A percentile compares a stretch with the other conserved stretches of the same genome.
These are phyloP conservation scores for Lasiosphaeria hispida DNA, from an alignment of 495 filamentous ascomycete genomes.

Conservation along the genomic window DNA sequence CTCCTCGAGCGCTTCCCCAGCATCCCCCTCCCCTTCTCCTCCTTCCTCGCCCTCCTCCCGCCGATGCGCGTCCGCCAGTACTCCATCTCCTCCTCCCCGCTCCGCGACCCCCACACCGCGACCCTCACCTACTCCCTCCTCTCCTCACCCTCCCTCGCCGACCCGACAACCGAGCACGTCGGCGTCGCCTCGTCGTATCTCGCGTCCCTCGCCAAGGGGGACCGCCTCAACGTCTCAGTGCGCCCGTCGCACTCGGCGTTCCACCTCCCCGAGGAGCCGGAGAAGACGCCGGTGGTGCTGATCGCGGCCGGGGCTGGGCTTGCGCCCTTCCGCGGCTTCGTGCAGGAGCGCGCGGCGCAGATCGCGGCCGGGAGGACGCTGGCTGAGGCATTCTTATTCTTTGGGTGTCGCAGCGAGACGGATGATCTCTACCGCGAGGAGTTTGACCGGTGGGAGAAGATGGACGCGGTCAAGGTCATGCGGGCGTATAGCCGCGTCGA, in stretches of 20 bases:
- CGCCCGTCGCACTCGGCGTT: constrained; percentile 59
- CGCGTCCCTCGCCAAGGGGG: constrained; percentile 56
- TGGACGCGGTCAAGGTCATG: constrained; percentile 57
- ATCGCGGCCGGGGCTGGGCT: constrained; percentile 55
- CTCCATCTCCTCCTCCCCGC: constrained; percentile 75
- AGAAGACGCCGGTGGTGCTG: constrained; percentile 65
- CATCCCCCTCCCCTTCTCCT: constrained; percentile 55
- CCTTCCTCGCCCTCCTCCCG: constrained; percentile 66
- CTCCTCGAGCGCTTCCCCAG: constrained; percentile 59
- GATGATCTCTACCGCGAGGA: constrained; percentile 64
- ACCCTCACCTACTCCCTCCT: constrained; percentile 68
- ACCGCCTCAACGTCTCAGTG: constrained; percentile 61
- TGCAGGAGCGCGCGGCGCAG: constrained; percentile 63
- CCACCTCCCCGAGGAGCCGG: constrained; percentile 60
- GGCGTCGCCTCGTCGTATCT: constrained; percentile 63
- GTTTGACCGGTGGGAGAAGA: constrained; percentile 53
- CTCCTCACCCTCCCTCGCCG: constrained; percentile 53
- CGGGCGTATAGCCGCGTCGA: constrained; percentile 52
- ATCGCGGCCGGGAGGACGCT: constrained; percentile 52
- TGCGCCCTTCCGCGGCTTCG: constrained; percentile 68
- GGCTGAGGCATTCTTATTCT: constrained; percentile 60
- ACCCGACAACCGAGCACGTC: constrained; percentile 42
- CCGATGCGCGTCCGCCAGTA: constrained; percentile 76
- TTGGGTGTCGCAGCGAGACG: constrained; percentile 58
- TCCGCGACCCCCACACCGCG: constrained; percentile 52